Base-by-base conservation (phyloP, 116 monocot genomes). In the Trichopus zeylanicus region DNA sequence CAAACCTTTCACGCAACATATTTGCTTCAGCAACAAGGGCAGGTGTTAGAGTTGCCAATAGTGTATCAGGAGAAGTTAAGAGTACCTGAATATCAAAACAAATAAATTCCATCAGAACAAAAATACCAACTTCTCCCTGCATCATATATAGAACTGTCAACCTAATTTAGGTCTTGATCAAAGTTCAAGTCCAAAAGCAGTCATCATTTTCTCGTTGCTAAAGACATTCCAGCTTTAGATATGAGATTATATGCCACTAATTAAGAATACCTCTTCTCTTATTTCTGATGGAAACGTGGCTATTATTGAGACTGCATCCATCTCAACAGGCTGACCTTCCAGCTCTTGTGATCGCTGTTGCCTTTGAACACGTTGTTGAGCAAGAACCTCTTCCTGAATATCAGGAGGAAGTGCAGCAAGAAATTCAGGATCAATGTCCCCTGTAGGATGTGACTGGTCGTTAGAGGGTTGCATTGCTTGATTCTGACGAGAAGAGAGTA, bases 221-320 rank as follows among this genome's bases (percentile, higher is more conserved):
- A n/a, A n/a, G n/a, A n/a, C n/a, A n/a, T n/a, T n/a, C n/a, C n/a
- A n/a, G n/a, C n/a, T n/a, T n/a, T n/a, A n/a, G n/a, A n/a, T n/a
- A n/a, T n/a, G n/a, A n/a, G n/a, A n/a, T n/a, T n/a, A n/a, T n/a
- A n/a, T n/a, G n/a, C n/a, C n/a, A n/a, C n/a, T n/a, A n/a, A n/a
- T n/a, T n/a, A n/a, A n/a, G n/a, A n/a, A n/a, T 65, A 85, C 99
- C 99, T 99, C 99, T 75, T 99, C 99, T 29, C 99, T 79, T 53
- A 99, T 78, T 59, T 99, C 99, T 51, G 92, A 92, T 60, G 99
- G 99, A 65, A 99, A 92, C 71, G 99, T 99, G 57, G 99, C 99
- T 63, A 99, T 91, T 57, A 99, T 99, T 46, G 99, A 99, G 60
- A 99, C 92, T 26, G 99, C 81, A 68, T 99, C 99, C 99, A 99